Base-by-base conservation (phyloP, 805 yeast species). In the Torulaspora quercuum region DNA sequence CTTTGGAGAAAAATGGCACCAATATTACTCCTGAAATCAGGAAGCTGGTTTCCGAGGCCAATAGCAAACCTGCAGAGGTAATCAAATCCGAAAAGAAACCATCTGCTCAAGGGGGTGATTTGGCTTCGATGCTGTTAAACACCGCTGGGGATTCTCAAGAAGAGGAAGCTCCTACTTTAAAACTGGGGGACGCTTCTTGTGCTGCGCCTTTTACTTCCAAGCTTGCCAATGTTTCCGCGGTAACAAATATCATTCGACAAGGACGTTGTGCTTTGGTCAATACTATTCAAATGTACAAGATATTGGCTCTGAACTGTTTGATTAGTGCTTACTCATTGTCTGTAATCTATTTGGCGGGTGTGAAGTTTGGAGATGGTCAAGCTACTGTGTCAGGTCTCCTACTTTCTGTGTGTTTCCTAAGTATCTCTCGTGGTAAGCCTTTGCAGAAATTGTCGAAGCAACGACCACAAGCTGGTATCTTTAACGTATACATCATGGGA, bases 161-260 rank as follows among this genome's bases (percentile, higher is more conserved):
- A 32, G 71, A 60, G 20, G 97, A 90, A 50, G 95, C 94, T 0
- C 98, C 98, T 41, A 78, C 82, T 30, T 75, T 92, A 68, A 92
- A 92, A 63, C 71, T 92, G 38, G 98, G 98, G 53, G 98, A 92
- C 67, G 98, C 98, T 9, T 89, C 97, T 15, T 96, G 94, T 54
- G 98, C 98, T 37, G 98, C 98, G 21, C 98, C 98, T 30, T 87
- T 92, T 63, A 92, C 98, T 12, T 89, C 97, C 15, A 92, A 92
- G 61, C 75, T 92, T 48, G 78, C 95, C 16, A 84, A 82, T 55
- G 98, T 92, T 20, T 76, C 89, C 37, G 82, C 98, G 38, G 96
- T 92, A 38, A 84, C 95, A 35, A 82, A 88, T 58, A 84, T 92
- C 48, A 77, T 92, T 50, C 88, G 98, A 66, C 97, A 92, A 71